These are phyloP conservation scores for Lithocarpus polystachyus DNA, from an alignment of 306 rosid genomes.

Conservation along the genomic window DNA sequence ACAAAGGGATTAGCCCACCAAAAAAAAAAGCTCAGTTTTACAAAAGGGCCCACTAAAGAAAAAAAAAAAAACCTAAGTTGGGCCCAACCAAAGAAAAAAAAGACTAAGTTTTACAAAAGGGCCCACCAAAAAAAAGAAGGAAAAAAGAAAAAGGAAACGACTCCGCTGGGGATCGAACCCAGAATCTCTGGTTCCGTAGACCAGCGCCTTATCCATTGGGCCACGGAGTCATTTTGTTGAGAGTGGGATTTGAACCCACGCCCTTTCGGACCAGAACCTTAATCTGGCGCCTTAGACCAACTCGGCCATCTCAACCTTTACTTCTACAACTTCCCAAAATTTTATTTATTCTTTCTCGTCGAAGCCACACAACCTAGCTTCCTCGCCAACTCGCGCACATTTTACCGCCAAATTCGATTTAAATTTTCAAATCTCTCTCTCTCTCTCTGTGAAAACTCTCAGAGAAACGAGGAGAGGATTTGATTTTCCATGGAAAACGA, in stretches of 20 bases:
- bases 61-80: too few relatives aligned
- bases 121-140: not conserved
- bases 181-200: slow-evolving; percentile 67
- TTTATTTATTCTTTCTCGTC: too few relatives aligned
- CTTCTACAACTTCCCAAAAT: not conserved
- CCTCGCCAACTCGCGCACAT: not conserved
- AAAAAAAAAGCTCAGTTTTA: too few relatives aligned
- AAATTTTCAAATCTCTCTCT: not conserved
- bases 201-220: slow-evolving; percentile 84
- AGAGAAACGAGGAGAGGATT: slow-evolving; percentile 13
- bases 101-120: too few relatives aligned
- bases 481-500: slow-evolving; percentile 44
- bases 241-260: slow-evolving; percentile 34
- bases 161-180: slow-evolving; percentile 50
- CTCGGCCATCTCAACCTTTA: not conserved
- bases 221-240: slow-evolving; percentile 41
- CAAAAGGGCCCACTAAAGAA: too few relatives aligned
- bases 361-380: too few relatives aligned
- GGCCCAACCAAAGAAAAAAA: too few relatives aligned
- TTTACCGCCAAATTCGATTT: slow-evolving; percentile 11
- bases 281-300: slow-evolving; percentile 28
- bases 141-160: not conserved
- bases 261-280: slow-evolving; percentile 31
- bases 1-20: too few relatives aligned
- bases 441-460: not conserved